These are phyloP conservation scores for Scutellaria galericulata DNA, from an alignment of 257 asterid genomes.

Conservation along the genomic window DNA sequence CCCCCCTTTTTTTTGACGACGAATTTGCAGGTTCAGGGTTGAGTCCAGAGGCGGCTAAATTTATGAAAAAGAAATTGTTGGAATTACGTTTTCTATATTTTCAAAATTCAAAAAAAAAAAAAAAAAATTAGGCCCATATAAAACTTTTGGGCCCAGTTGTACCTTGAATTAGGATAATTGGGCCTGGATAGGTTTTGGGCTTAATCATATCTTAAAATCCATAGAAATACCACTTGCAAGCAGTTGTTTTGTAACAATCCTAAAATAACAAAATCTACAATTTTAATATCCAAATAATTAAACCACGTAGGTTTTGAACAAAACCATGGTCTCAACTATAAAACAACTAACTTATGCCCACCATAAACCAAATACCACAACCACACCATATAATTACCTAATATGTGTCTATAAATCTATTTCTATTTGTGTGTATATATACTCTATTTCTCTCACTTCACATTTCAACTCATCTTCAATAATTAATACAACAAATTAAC, in stretches of 20 bases:
- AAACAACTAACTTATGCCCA: not conserved
- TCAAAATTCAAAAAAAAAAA: too few species aligned
- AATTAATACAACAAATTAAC: not conserved
- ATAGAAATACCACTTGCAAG: slow-evolving; percentile 27
- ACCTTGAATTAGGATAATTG: too few species aligned
- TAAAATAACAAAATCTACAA: not conserved
- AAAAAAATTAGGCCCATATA: too few species aligned
- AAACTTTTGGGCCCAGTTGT: too few species aligned
- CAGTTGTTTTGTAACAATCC: slow-evolving; percentile 5
- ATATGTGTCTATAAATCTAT: not conserved
- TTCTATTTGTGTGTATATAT: not conserved
- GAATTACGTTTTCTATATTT: too few species aligned
- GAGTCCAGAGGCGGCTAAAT: not conserved
- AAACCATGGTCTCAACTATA: not conserved
- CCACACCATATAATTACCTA: not conserved
- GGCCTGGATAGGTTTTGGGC: too few species aligned
- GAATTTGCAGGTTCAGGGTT: slow-evolving; percentile 8
- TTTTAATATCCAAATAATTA: not conserved
- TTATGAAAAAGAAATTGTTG: not conserved
- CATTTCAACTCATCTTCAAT: slow-evolving; percentile 14
- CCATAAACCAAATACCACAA: slow-evolving; percentile 3
- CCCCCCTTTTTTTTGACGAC: not conserved
- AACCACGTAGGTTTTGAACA: slow-evolving; percentile 7
- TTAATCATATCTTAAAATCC: too few species aligned
- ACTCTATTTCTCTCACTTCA: not conserved